Conservation (phyloP, 2,329 filamentous ascomycete species). For the Colletotrichum costaricense region DNA sequence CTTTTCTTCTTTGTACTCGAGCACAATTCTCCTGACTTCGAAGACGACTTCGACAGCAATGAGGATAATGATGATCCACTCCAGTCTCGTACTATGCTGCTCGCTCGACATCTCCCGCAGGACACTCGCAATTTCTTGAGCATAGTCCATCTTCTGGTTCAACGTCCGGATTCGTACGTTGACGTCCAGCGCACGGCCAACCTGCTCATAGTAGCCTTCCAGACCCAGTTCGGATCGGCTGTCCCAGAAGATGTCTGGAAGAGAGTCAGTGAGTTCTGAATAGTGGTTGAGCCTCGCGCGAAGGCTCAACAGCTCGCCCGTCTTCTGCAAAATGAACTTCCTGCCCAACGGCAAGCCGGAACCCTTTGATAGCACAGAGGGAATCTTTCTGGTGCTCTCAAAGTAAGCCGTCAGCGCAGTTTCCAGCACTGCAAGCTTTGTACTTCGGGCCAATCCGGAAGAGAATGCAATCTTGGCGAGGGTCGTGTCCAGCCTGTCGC, state of each 20-base stretch:
- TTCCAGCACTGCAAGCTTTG: slow-evolving; percentile 93
- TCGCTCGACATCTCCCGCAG: slow-evolving; percentile 90
- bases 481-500: slow-evolving; percentile 67
- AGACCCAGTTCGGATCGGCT: slow-evolving; percentile 87
- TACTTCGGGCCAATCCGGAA: slow-evolving; percentile 90
- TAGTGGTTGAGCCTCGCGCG: slow-evolving; percentile 96
- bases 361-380: slow-evolving; percentile 78
- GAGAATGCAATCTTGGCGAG: slow-evolving; percentile 97
- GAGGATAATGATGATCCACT: slow-evolving; percentile 95
- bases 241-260: slow-evolving; percentile 98
- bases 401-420: slow-evolving; percentile 86
- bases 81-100: slow-evolving; percentile 86
- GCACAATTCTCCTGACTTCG: slow-evolving; percentile 80
- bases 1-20: slow-evolving; percentile 63
- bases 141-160: slow-evolving; percentile 98
- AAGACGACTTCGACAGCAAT: slow-evolving; percentile 94
- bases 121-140: slow-evolving; percentile 92
- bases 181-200: slow-evolving; percentile 90
- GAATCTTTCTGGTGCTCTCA: slow-evolving; percentile 85
- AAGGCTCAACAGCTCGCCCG: slow-evolving; percentile 88
- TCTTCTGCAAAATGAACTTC: slow-evolving; percentile 89
- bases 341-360: slow-evolving; percentile 60
- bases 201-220: slow-evolving; percentile 95
- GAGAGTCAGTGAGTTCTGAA: slow-evolving; percentile 92
- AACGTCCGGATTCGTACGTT: slow-evolving; percentile 89